These are phyloP conservation scores for Solanum habrochaites DNA, from an alignment of 257 asterid species.

Conservation along the genomic window DNA sequence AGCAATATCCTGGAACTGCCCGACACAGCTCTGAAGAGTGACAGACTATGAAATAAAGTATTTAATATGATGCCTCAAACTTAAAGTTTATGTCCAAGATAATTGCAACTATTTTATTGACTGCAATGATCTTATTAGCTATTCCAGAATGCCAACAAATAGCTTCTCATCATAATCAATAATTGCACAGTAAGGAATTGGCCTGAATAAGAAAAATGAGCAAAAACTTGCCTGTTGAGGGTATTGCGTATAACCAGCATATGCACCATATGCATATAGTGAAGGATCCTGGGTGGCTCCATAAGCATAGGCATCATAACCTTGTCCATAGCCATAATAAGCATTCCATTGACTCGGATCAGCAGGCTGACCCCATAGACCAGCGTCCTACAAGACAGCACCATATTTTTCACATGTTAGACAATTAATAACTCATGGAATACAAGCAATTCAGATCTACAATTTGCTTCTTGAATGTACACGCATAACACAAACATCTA, in stretches of 20 bases:
- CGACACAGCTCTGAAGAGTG: not conserved
- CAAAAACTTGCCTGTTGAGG: slow-evolving; percentile 57
- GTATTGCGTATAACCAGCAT: slow-evolving; percentile 71
- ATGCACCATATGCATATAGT: slow-evolving; percentile 70
- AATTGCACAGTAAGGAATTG: not conserved
- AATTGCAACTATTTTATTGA: not conserved
- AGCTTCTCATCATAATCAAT: not conserved
- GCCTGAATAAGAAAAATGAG: not conserved
- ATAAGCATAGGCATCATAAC: slow-evolving; percentile 86
- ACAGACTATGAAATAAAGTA: not conserved
- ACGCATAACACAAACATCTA: not conserved
- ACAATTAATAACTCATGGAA: not conserved
- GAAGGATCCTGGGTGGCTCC: slow-evolving; percentile 84
- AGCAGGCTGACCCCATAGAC: slow-evolving; percentile 62
- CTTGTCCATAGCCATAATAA: slow-evolving; percentile 91
- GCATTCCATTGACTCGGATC: slow-evolving; percentile 80
- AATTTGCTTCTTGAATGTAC: not conserved
- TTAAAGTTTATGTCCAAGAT: not conserved
- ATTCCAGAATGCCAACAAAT: not conserved
- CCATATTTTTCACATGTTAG: not conserved
- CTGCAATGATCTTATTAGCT: not conserved
- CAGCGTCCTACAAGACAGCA: slow-evolving; percentile 48
- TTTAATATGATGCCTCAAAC: not conserved
- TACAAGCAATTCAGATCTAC: not conserved
- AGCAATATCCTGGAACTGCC: not conserved